A percentile compares a stretch with the other conserved stretches of the same genome.
These are phyloP conservation scores for Septoria linicola DNA, from an alignment of 2,329 filamentous ascomycete genomes.

Conservation along the genomic window DNA sequence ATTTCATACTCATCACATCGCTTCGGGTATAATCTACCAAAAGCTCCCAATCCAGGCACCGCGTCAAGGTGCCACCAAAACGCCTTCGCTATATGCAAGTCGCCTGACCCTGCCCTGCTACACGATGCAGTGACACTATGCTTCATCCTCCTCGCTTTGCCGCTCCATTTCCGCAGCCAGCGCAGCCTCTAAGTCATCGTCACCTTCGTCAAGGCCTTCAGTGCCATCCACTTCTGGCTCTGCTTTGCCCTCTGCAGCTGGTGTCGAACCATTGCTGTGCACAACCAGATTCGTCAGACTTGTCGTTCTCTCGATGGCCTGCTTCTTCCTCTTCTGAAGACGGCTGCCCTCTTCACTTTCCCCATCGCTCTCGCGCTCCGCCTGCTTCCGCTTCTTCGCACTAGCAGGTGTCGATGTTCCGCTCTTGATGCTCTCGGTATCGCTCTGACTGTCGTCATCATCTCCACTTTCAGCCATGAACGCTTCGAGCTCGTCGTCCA, in stretches of 20 bases:
- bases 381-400: slow-evolving; percentile 35
- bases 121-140: not conserved
- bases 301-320: slow-evolving; percentile 48
- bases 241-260: slow-evolving; percentile 40
- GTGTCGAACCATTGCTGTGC: slow-evolving; percentile 11
- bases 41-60: not conserved
- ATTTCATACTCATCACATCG: not conserved
- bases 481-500: slow-evolving; percentile 71
- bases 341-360: slow-evolving; percentile 45
- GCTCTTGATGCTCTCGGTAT: slow-evolving; percentile 27
- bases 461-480: slow-evolving; percentile 62
- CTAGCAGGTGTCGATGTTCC: slow-evolving; percentile 30
- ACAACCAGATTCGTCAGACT: slow-evolving; percentile 45
- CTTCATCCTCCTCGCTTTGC: slow-evolving; percentile 37
- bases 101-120: not conserved
- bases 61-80: not conserved
- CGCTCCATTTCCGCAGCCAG: slow-evolving; percentile 46
- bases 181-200: slow-evolving; percentile 58
- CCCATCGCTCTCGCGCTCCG: slow-evolving; percentile 36
- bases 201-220: slow-evolving; percentile 35
- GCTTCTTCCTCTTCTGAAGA: slow-evolving; percentile 50
- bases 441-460: slow-evolving; percentile 38
- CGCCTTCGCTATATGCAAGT: slow-evolving; percentile 4
- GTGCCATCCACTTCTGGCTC: slow-evolving; percentile 35
- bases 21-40: not conserved